These are phyloP conservation scores for Penicillium manginii DNA, from an alignment of 495 filamentous ascomycete genomes.

Conservation along the genomic window DNA sequence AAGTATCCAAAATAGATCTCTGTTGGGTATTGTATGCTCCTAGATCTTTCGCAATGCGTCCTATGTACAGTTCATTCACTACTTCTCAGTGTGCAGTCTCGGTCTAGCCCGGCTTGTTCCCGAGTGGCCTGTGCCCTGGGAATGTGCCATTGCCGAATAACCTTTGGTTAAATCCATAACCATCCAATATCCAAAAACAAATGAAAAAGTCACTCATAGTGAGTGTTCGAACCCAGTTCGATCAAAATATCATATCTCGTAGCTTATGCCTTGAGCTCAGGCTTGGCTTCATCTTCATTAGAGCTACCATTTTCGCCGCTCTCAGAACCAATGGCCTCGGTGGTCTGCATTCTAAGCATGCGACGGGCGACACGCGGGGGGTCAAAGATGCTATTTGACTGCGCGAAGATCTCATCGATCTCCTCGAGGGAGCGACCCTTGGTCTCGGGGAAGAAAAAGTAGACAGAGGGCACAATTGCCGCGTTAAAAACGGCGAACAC, in stretches of 20 bases:
- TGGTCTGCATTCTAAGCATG: conserved; percentile 20
- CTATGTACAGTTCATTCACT: conserved; percentile 3
- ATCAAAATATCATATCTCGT: conserved; percentile 4
- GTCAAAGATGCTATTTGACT: conserved; percentile 35
- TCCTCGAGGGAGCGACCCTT: conserved; percentile 68
- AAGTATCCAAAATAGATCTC: background rate
- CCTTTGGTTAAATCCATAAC: background rate
- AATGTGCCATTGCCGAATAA: background rate
- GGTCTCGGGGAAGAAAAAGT: conserved; percentile 63
- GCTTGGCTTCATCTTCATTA: conserved; percentile 14
- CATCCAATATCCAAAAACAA: background rate
- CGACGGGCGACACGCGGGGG: conserved; percentile 29
- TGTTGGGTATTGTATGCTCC: conserved; percentile 7
- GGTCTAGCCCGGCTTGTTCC: background rate
- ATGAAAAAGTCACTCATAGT: background rate
- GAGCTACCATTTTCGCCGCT: conserved; percentile 8
- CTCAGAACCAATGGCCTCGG: conserved; percentile 3
- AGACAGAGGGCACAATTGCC: conserved; percentile 51
- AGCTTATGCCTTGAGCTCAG: conserved; percentile 13
- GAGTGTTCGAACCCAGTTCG: conserved; percentile 6
- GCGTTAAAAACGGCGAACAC: conserved; percentile 53
- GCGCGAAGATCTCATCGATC: conserved; percentile 70
- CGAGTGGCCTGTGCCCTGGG: conserved; percentile 1
- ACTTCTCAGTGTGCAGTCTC: conserved; percentile 1
- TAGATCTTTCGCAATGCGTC: conserved; percentile 6